These are phyloP conservation scores for Nitzschia sp. DNA, from an alignment of 108 stramenopile genomes.

Conservation along the genomic window DNA sequence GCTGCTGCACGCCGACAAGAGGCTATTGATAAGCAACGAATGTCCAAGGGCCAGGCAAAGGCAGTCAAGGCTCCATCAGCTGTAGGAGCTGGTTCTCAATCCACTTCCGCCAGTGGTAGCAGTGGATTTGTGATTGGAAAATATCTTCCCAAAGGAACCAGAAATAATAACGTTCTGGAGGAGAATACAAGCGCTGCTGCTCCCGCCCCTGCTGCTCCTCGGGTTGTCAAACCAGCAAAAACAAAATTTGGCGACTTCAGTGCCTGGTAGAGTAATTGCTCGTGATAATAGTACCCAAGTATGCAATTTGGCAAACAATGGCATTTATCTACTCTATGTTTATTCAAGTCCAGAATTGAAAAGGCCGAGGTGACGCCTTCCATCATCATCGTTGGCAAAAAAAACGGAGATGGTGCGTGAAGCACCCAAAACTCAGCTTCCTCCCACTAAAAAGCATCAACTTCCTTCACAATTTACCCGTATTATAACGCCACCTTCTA, in stretches of 20 bases:
- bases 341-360: background rate
- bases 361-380: too few relatives aligned
- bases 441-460: too few relatives aligned
- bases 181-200: background rate
- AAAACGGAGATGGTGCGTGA: too few relatives aligned
- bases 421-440: too few relatives aligned
- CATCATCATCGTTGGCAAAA: too few relatives aligned
- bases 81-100: background rate
- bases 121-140: slow-evolving; percentile 5
- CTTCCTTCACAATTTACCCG: too few relatives aligned
- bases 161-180: background rate
- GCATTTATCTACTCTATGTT: background rate
- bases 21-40: slow-evolving; percentile 17
- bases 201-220: slow-evolving; percentile 1
- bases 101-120: background rate
- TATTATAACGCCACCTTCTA: too few relatives aligned
- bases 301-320: too few relatives aligned
- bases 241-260: slow-evolving; percentile 78
- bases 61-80: background rate
- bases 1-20: slow-evolving; percentile 24
- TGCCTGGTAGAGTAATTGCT: slow-evolving; percentile 47
- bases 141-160: background rate
- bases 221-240: slow-evolving; percentile 41
- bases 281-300: too few relatives aligned
- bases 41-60: slow-evolving; percentile 9